phyloP scores from a whole-genome alignment of 2,329 filamentous ascomycete species.

The Cercospora berteroae region DNA sequence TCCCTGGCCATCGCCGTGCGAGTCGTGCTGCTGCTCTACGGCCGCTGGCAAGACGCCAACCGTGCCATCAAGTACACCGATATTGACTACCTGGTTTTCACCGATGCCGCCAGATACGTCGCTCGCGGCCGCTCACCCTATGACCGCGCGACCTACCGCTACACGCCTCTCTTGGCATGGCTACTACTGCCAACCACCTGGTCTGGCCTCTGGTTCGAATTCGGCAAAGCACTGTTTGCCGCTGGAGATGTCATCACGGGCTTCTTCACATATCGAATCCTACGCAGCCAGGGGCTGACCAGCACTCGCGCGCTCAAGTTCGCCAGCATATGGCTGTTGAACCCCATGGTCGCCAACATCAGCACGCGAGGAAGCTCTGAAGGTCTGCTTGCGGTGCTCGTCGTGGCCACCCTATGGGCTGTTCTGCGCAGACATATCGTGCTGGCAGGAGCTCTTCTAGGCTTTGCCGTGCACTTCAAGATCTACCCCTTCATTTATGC shows the following conservation, averaged over 20 bases:
- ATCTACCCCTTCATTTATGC: conserved; percentile 98
- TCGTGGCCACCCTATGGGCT: conserved; percentile 80
- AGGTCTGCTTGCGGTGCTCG: conserved; percentile 80
- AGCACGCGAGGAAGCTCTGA: conserved; percentile 93
- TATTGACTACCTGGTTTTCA: conserved; percentile 98
- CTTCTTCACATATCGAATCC: conserved; percentile 65
- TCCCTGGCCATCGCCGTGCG: conserved; percentile 61
- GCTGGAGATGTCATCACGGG: conserved; percentile 79
- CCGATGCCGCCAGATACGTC: conserved; percentile 81
- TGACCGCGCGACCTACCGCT: conserved; percentile 88
- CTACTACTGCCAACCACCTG: conserved; percentile 76
- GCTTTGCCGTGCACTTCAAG: conserved; percentile 90
- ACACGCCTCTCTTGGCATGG: conserved; percentile 93
- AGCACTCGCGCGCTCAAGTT: conserved; percentile 65
- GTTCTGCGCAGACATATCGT: conserved; percentile 61
- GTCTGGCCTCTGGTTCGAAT: conserved; percentile 66
- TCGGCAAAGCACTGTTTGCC: conserved; percentile 85
- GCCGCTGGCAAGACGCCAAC: conserved; percentile 86
- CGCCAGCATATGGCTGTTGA: conserved; percentile 86
- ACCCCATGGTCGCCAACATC: conserved; percentile 97
- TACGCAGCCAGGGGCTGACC: conserved; percentile 48
- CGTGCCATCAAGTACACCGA: conserved; percentile 97
- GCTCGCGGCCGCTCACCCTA: conserved; percentile 72
- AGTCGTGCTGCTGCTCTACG: conserved; percentile 74
- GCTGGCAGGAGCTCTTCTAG: conserved; percentile 72